Evolutionary conservation across 306 rosid genomes (phyloP).

Genomic region (Clitoria ternatea): DNA sequence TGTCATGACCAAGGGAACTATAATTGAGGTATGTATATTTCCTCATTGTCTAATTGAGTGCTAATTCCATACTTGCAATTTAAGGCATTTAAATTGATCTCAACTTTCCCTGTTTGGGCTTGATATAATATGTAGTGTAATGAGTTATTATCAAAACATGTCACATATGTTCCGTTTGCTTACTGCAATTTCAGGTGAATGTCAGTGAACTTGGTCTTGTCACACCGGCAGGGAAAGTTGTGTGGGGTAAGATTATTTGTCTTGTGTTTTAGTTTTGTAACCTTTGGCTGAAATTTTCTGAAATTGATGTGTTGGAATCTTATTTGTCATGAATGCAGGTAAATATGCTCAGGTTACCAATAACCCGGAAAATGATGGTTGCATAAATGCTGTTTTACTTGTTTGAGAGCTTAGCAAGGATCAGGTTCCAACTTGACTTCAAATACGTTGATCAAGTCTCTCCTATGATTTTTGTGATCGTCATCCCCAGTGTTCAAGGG

Average conservation of each 20-base stretch:
- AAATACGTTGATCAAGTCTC: neutral
- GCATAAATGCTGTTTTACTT: constrained; percentile 83
- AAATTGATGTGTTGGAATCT: neutral
- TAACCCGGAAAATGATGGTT: constrained; percentile 92
- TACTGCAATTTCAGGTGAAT: constrained; percentile 61
- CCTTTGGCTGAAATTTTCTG: neutral
- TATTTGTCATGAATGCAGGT: constrained; percentile 44
- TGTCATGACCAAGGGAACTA: constrained; percentile 87
- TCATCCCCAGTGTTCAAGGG: neutral
- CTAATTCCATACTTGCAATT: neutral
- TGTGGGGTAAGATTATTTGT: constrained; percentile 68
- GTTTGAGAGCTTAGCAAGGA: constrained; percentile 39
- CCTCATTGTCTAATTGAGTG: neutral
- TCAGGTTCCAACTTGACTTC: neutral
- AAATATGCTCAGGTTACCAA: constrained; percentile 95
- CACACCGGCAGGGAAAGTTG: constrained; percentile 95
- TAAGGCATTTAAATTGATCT: neutral
- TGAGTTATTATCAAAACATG: neutral
- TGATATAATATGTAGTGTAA: neutral
- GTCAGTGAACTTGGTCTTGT: constrained; percentile 94
- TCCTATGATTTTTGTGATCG: neutral
- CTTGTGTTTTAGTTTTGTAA: neutral
- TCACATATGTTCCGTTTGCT: neutral
- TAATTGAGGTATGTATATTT: constrained; percentile 64
- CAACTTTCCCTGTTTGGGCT: neutral